Percentiles rank a stretch among this genome's conserved stretches.
Conservation (phyloP, 2,329 filamentous ascomycete species). For the Penicillium sp. region DNA sequence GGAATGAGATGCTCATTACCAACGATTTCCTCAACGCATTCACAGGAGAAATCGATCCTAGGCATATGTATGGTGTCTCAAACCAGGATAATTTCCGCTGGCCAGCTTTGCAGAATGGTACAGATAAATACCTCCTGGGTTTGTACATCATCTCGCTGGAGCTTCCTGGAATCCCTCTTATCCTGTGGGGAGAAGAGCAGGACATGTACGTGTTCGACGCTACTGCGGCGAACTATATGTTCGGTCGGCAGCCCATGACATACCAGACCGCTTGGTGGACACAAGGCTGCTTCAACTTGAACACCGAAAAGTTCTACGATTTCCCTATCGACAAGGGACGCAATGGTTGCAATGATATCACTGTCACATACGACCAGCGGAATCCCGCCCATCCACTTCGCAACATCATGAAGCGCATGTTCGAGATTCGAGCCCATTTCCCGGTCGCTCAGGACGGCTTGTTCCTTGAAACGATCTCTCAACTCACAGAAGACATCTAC, state of each 20-base stretch:
- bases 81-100: slow-evolving; percentile 67
- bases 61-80: slow-evolving; percentile 62
- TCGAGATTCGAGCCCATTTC: slow-evolving; percentile 56
- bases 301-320: slow-evolving; percentile 56
- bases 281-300: slow-evolving; percentile 61
- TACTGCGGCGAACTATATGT: slow-evolving; percentile 64
- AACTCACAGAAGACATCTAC: slow-evolving; percentile 50
- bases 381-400: slow-evolving; percentile 61
- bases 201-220: slow-evolving; percentile 63
- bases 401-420: slow-evolving; percentile 62
- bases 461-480: slow-evolving; percentile 54
- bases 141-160: slow-evolving; percentile 58
- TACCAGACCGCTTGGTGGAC: slow-evolving; percentile 60
- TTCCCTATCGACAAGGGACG: slow-evolving; percentile 56
- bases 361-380: slow-evolving; percentile 59
- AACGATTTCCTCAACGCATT: slow-evolving; percentile 61
- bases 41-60: slow-evolving; percentile 60
- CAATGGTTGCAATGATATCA: slow-evolving; percentile 56
- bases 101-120: slow-evolving; percentile 58
- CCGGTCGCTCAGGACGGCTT: slow-evolving; percentile 61
- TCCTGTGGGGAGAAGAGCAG: slow-evolving; percentile 65
- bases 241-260: slow-evolving; percentile 62
- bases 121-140: slow-evolving; percentile 56
- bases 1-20: slow-evolving; percentile 55
- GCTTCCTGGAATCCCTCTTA: slow-evolving; percentile 59